These are phyloP conservation scores for Glycyrrhiza uralensis DNA, from an alignment of 306 rosid species.

Conservation along the genomic window DNA sequence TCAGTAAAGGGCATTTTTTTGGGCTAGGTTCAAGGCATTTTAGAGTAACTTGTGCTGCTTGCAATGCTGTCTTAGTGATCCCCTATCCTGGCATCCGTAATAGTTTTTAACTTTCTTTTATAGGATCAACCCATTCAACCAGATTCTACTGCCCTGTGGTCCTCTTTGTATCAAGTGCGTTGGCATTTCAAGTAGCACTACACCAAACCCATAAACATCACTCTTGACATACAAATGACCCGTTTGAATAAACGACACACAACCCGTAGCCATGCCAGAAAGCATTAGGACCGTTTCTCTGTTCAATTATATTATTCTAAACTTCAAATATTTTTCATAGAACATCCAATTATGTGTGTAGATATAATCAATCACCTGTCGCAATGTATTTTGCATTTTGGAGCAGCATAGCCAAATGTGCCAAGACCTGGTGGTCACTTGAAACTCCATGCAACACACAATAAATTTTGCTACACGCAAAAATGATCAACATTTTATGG, in stretches of 20 bases:
- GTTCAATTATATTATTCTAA: neutral
- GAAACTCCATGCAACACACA: slow-evolving; percentile 15
- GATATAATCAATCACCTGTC: slow-evolving; percentile 64
- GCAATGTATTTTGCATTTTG: slow-evolving; percentile 73
- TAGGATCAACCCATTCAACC: slow-evolving; percentile 66
- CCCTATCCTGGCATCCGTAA: slow-evolving; percentile 55
- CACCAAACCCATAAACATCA: slow-evolving; percentile 85
- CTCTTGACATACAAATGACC: slow-evolving; percentile 84
- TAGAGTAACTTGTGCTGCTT: slow-evolving; percentile 46
- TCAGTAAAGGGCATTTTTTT: slow-evolving; percentile 65
- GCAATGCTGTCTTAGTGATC: slow-evolving; percentile 58
- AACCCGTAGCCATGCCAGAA: too few species aligned
- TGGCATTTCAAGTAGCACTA: slow-evolving; percentile 69
- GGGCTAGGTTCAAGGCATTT: slow-evolving; percentile 58
- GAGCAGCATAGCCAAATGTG: slow-evolving; percentile 80
- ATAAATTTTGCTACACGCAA: neutral
- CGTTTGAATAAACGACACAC: slow-evolving; percentile 23
- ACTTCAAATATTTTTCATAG: too few species aligned
- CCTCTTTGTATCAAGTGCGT: slow-evolving; percentile 54
- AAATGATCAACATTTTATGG: neutral
- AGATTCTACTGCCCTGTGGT: slow-evolving; percentile 48
- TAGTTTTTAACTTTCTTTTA: slow-evolving; percentile 39
- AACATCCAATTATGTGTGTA: too few species aligned
- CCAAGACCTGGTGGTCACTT: slow-evolving; percentile 81
- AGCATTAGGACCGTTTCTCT: neutral